Base-by-base conservation (phyloP, 148 eudicot species). In the Rhododendron williamsianum region DNA sequence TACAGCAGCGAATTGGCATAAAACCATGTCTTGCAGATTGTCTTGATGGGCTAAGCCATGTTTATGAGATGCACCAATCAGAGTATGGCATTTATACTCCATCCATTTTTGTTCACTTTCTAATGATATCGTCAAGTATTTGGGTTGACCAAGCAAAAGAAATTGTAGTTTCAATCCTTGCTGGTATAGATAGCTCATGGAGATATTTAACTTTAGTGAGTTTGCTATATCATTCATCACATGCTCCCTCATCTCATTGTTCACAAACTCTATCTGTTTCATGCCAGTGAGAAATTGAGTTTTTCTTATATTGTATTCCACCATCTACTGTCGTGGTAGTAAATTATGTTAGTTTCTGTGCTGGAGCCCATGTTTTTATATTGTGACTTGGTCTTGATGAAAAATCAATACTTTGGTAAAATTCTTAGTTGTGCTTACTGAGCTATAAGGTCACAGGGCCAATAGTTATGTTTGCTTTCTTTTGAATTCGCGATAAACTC, bases 1-100 rank as follows among this genome's bases (percentile, higher is more conserved):
- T 92, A 86, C 89, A 92, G 41, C 94, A 94, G 82, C 86, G 91
- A 76, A 84, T 93, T 73, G 99, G 99, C 82, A 87, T 92, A 63
- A 95, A 93, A 89, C 99, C 98, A 86, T 91, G 92, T 88, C 82
- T 94, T 87, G 90, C 94, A 86, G 92, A 95, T 88, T 96, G 98
- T 90, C 88, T 96, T 83, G 94, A 95, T 80, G 97, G 96, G 82
- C 95, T 96, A 41, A 74, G 88, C 74, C 84, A 86, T 84, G 89
- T 96, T 88, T 90, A 91, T 21, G 97, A 94, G 86, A 96, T 95
- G 99, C 93, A 96, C 88, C 92, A 82, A 56, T 87, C 95, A 74
- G 98, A 96, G 99, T 96, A 94, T 79, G 67, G 16, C 23, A 6
- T 49, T n/a, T 48, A 38, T 23, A 78, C 81, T 78, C 25, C 30